Evolutionary conservation across 2,329 filamentous ascomycete genomes (phyloP).

Genomic region (Teratosphaeriaceae sp.): DNA sequence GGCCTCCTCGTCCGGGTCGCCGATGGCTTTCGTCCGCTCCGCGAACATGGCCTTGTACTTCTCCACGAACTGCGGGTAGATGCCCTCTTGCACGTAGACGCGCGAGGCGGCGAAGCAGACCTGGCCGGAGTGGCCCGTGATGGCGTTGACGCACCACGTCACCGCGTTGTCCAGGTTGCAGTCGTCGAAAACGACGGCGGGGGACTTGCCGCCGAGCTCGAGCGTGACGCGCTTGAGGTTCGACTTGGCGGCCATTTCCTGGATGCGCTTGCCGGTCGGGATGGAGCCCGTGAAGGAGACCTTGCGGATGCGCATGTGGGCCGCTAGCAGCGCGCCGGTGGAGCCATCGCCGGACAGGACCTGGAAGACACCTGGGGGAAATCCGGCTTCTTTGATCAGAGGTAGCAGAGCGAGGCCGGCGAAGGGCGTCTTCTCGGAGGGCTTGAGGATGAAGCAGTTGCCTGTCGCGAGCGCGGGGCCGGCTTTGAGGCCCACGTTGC

Average conservation of each 20-base stretch:
- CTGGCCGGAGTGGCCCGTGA: slow-evolving; percentile 52
- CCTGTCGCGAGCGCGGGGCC: slow-evolving; percentile 56
- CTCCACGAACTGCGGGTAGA: slow-evolving; percentile 55
- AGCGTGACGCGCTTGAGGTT: slow-evolving; percentile 53
- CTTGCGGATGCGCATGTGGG: slow-evolving; percentile 63
- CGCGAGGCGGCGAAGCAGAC: slow-evolving; percentile 55
- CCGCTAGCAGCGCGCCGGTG: slow-evolving; percentile 60
- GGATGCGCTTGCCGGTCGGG: slow-evolving; percentile 46
- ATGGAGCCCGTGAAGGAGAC: slow-evolving; percentile 73
- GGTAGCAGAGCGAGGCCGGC: slow-evolving; percentile 15
- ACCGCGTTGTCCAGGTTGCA: slow-evolving; percentile 35
- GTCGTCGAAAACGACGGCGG: slow-evolving; percentile 43
- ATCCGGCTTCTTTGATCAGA: slow-evolving; percentile 53
- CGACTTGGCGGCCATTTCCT: slow-evolving; percentile 20
- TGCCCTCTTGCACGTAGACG: slow-evolving; percentile 49
- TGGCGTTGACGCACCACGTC: slow-evolving; percentile 55
- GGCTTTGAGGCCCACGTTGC: slow-evolving; percentile 71
- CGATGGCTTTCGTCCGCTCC: slow-evolving; percentile 48
- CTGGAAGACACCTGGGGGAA: slow-evolving; percentile 70
- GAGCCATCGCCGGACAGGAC: slow-evolving; percentile 53
- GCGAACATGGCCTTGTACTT: slow-evolving; percentile 45
- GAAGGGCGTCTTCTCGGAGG: slow-evolving; percentile 48
- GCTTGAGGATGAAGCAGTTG: slow-evolving; percentile 51
- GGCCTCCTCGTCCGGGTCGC: slow-evolving; percentile 62
- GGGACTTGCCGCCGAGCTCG: slow-evolving; percentile 54